These are phyloP conservation scores for Jacaranda mimosifolia DNA, from an alignment of 257 asterid genomes.

Conservation along the genomic window DNA sequence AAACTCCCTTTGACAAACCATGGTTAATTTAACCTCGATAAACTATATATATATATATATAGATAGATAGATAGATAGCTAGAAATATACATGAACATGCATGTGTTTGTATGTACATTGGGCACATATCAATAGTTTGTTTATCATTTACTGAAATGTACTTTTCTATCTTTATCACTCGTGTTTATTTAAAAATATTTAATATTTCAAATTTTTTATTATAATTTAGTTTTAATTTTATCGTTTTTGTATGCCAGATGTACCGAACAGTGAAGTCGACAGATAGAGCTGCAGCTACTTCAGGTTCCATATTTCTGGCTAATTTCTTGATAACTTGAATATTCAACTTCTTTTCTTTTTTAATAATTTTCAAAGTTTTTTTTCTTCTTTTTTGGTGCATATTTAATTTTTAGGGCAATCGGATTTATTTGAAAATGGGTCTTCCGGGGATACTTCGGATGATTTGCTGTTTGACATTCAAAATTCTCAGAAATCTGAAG, in stretches of 20 bases:
- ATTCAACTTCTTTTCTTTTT: not conserved
- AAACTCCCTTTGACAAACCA: slow-evolving; percentile 45
- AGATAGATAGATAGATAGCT: too few relatives aligned
- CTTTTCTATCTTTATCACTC: not conserved
- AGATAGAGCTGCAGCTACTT: slow-evolving; percentile 75
- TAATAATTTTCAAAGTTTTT: not conserved
- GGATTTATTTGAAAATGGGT: slow-evolving; percentile 67
- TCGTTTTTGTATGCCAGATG: slow-evolving; percentile 63
- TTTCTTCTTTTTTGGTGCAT: not conserved
- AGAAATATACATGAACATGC: slow-evolving; percentile 23
- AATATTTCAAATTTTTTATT: not conserved
- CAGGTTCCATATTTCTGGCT: slow-evolving; percentile 53
- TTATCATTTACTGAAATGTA: slow-evolving; percentile 38
- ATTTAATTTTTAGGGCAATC: slow-evolving; percentile 53
- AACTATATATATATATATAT: slow-evolving; percentile 11
- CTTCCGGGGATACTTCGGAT: slow-evolving; percentile 79
- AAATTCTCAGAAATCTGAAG: slow-evolving; percentile 51
- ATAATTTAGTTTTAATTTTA: not conserved
- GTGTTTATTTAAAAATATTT: not conserved
- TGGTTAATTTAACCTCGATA: slow-evolving; percentile 49
- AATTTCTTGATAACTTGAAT: not conserved
- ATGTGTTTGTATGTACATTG: slow-evolving; percentile 14
- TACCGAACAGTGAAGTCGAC: slow-evolving; percentile 93
- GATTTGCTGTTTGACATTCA: slow-evolving; percentile 64
- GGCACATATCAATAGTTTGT: not conserved